These are phyloP conservation scores for Venturia carpophila DNA, from an alignment of 2,329 filamentous ascomycete genomes.

Conservation along the genomic window DNA sequence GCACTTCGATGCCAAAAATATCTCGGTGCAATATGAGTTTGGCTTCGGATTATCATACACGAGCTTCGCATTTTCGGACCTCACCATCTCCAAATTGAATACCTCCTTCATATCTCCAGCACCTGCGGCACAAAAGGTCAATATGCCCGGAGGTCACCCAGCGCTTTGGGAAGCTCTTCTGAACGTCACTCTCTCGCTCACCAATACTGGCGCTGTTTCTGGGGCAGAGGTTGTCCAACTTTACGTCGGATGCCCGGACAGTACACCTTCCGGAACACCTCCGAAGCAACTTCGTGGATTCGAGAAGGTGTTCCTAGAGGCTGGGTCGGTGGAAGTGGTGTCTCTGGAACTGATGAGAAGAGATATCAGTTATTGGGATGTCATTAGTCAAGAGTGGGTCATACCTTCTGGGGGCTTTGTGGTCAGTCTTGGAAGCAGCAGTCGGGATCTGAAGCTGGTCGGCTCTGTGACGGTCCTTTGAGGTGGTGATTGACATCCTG, in stretches of 20 bases:
- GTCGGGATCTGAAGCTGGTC: background rate
- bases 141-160: slow-evolving; percentile 27
- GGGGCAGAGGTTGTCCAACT: slow-evolving; percentile 62
- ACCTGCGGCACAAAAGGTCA: slow-evolving; percentile 34
- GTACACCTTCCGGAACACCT: slow-evolving; percentile 25
- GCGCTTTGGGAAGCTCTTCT: slow-evolving; percentile 29
- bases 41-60: slow-evolving; percentile 53
- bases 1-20: slow-evolving; percentile 54
- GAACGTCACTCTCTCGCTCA: slow-evolving; percentile 54
- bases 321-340: slow-evolving; percentile 32
- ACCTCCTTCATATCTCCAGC: slow-evolving; percentile 37
- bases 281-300: slow-evolving; percentile 28
- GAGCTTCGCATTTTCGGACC: slow-evolving; percentile 51
- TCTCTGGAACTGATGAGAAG: slow-evolving; percentile 49
- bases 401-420: slow-evolving; percentile 48
- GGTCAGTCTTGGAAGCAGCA: slow-evolving; percentile 20
- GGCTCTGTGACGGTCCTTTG: background rate
- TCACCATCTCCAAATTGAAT: slow-evolving; percentile 40
- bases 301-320: slow-evolving; percentile 18
- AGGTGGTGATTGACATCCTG: too few species aligned
- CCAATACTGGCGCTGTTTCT: slow-evolving; percentile 48
- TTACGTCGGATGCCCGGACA: slow-evolving; percentile 45
- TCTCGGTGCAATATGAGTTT: slow-evolving; percentile 53
- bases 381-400: slow-evolving; percentile 51
- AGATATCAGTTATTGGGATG: slow-evolving; percentile 60